Base-by-base conservation (phyloP, 23 red algal genomes). In the Cyanidium caldarium region DNA sequence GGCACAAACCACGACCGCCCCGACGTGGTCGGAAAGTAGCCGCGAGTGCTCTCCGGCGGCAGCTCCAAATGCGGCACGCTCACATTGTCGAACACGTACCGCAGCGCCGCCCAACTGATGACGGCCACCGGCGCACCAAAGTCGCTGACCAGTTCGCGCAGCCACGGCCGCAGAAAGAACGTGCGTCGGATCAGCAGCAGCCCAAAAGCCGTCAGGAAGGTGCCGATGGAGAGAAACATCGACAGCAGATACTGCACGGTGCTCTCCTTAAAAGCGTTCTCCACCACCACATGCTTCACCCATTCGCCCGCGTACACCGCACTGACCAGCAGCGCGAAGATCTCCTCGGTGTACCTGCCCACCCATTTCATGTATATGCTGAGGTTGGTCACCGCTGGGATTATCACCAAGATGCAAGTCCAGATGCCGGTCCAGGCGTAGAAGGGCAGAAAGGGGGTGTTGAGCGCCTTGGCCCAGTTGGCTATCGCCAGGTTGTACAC, bases 351-450 rank as follows among this genome's bases (percentile, higher is more conserved):
- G 69, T 87, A 95, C 42, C 85, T 65, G 37, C 90, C 90, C 37
- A 82, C 69, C 38, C 58, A 95, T 46, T 74, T 68, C 57, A 95
- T 86, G 51, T 80, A 70, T 23, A 68, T 75, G 38, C 70, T 77
- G 12, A 76, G 70, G 72, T 95, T 83, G 17, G 77, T 79, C 13
- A 80, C 65, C 34, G 80, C 90, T 19, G 81, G 36, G 38, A 84
- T 68, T 19, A 86, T 70, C 72, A 95, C 33, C 42, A 95, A 86
- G 35, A 87, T 73, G 15, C 80, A 83, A 3, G 75, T 86, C 79
- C 84, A 95, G 57, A 95, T 80, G 23, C 90, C 90, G 15, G 90
- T 95, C 90, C 90, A 95, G 2, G 83, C 90, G 45, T 87, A 95
- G 37, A 95, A 95, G 26, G 90, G 90, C 13, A 95, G 79, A 33